Evolutionary conservation across 495 filamentous ascomycete genomes (phyloP).

Genomic region (Xylaria nigripes): DNA sequence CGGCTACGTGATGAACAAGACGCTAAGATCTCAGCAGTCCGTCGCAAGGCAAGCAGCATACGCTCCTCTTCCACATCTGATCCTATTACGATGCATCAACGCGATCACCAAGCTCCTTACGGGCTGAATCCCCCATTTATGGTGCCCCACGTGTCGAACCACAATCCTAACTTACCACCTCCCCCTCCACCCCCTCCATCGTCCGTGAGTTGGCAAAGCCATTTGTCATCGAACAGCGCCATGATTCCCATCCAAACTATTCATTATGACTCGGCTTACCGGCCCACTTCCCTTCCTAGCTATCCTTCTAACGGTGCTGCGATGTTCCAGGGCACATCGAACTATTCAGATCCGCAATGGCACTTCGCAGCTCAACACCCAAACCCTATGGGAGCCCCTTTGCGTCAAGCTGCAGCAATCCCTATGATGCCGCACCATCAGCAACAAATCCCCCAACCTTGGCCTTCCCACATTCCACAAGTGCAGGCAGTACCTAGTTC

Average conservation of each 20-base stretch:
- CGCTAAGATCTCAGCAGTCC: background rate
- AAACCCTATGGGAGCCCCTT: background rate
- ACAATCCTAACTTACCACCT: background rate
- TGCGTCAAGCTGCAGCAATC: background rate
- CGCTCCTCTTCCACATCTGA: background rate
- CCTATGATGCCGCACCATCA: background rate
- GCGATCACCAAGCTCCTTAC: background rate
- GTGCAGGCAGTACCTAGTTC: background rate
- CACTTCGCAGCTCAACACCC: background rate
- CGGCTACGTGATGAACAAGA: background rate
- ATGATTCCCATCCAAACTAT: background rate
- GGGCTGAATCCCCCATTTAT: background rate
- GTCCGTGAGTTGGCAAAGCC: background rate
- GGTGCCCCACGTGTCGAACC: background rate
- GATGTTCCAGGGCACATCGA: background rate
- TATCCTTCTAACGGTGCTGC: background rate
- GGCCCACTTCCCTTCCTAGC: background rate
- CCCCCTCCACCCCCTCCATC: constrained; percentile 1
- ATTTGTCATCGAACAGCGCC: background rate
- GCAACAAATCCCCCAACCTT: background rate
- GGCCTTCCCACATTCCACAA: background rate
- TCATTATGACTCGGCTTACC: background rate
- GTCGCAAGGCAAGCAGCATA: background rate
- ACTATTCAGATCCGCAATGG: background rate
- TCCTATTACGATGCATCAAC: background rate